Evolutionary conservation across 2,329 filamentous ascomycete species (phyloP), one percentile per base, ranked within the genome.

Genomic region (Epichloe uncinata): DNA sequence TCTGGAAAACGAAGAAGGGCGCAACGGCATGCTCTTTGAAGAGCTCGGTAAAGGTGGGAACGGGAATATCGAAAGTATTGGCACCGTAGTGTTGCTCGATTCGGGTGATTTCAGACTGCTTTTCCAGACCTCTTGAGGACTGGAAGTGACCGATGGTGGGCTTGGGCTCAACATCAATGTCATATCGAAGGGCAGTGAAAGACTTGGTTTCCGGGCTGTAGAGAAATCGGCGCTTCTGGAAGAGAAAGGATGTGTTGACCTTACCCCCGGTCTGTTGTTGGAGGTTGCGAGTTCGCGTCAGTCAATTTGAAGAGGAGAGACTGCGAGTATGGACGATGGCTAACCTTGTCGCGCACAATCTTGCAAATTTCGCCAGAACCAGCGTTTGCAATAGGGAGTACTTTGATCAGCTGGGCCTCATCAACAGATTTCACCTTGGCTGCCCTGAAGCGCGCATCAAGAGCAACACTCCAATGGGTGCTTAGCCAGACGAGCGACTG

Each of bases 21-120:
- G 94, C 94, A 20, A 98, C 94, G 22, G 94, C 91, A 67, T 98
- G 94, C 69, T 98, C 93, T 68, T 95, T 87, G 78, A 95, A 98
- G 46, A 98, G 79, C 70, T 98, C 93, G 47, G 85, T 82, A 59
- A 98, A 98, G 11, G 86, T 91, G 4, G 94, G 93, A 12, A 98
- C 90, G 6, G 94, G 93, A 48, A 98, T 98, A 63, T 98, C 93
- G 65, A 98, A 98, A 13, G 86, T 89, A 65, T 98, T 98, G 60
- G 83, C 77, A 60, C 93, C 93, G 76, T 97, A 98, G 71, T 98
- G 86, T 63, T 96, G 85, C 60, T 91, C 82, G 49, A 96, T 73
- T 52, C 82, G 79, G 51, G 85, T 79, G 52, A 96, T 74, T 59
- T 96, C 87, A n/a, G 81, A 74, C 56, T 82, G 75, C 51, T 79